Evolutionary conservation across 345 rosid genomes (phyloP), one percentile per base, ranked within the genome.

Genomic region (Triadica sebifera): DNA sequence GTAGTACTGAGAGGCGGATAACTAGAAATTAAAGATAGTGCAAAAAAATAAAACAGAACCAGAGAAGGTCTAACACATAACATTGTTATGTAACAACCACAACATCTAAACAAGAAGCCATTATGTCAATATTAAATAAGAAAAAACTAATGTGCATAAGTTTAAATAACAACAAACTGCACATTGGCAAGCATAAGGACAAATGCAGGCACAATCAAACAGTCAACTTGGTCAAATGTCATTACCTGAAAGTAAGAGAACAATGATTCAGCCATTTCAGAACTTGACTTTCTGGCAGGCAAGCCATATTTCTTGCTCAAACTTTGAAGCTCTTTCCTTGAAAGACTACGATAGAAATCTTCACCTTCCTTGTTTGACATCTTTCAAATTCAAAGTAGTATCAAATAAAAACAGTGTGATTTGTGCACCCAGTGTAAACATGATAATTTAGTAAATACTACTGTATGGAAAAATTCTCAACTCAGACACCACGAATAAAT

Each of bases 321-420:
- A 81, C 82, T 85, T 66, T 89, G 92, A 73, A 92, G 96, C 80
- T 90, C 92, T 86, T 85, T 90, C 84, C 95, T 79, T 12, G 97
- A 80, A 75, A 83, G 89, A 15, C 78, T 75, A 13, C 70, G 71
- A 73, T 72, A 85, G 73, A 67, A 86, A n/a, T 83, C 84, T 67
- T 75, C 79, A 66, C 72, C 83, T 66, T 83, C 85, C 75, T 80
- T 82, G 74, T 82, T 84, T 13, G 71, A 79, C 94, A 88, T 86
- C 86, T 81, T 77, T 74, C 76, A 56, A 70, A 70, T 29, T 74
- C 45, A 38, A 43, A 50, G 13, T 1, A 53, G 34, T n/a, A 51
- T 55, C 38, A 13, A 24, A 47, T 11, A 76, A 43, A 39, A 45
- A 57, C 15, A 8, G 37, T 49, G 38, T 12, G 12, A 13, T 6